Conservation (phyloP, 371 early-diverging fungal species). For the Lichtheimia ramosa region DNA sequence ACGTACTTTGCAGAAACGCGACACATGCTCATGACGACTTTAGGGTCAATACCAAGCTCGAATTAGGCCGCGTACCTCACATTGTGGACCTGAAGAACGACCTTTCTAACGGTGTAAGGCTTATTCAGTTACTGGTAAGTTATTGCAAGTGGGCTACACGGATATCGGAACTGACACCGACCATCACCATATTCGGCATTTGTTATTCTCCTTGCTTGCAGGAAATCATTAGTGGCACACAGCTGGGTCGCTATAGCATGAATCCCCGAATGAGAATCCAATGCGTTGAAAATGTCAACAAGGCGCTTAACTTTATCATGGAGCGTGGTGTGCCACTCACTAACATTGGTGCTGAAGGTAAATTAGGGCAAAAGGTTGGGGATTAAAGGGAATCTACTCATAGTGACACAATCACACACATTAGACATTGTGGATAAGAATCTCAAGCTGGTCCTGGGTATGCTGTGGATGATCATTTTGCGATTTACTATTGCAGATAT, state of each 20-base stretch:
- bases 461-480: slow-evolving; percentile 98
- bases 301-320: slow-evolving; percentile 90
- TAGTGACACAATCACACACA: neutral
- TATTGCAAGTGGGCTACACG: neutral
- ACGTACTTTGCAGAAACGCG: neutral
- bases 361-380: neutral
- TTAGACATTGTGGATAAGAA: slow-evolving; percentile 96
- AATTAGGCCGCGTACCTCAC: slow-evolving; percentile 55
- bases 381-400: neutral
- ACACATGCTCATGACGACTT: slow-evolving; percentile 14
- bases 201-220: slow-evolving; percentile 18
- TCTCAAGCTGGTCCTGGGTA: slow-evolving; percentile 92
- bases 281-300: slow-evolving; percentile 95
- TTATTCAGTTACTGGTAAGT: slow-evolving; percentile 83
- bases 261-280: slow-evolving; percentile 92
- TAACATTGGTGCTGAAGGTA: slow-evolving; percentile 91
- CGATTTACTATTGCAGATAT: slow-evolving; percentile 94
- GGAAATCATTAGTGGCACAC: slow-evolving; percentile 85
- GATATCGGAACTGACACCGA: neutral
- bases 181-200: slow-evolving; percentile 10
- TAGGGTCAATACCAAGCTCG: slow-evolving; percentile 94
- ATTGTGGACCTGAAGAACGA: slow-evolving; percentile 72
- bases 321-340: slow-evolving; percentile 83
- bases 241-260: slow-evolving; percentile 79
- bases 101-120: slow-evolving; percentile 80